phyloP scores from a whole-genome alignment of 2,329 filamentous ascomycete genomes.

The Ophiobolus disseminans region DNA sequence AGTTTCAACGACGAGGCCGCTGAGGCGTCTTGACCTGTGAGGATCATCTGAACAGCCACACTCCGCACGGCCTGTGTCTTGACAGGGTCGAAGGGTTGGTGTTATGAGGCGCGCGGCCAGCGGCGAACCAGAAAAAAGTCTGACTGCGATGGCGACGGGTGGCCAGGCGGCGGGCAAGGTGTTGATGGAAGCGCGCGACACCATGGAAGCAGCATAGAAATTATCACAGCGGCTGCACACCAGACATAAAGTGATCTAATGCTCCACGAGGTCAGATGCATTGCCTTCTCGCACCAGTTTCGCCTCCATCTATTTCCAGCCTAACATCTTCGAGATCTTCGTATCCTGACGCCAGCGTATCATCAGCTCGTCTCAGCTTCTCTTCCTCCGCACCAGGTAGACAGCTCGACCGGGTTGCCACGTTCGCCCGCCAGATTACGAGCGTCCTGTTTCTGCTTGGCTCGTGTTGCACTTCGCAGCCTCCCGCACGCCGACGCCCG shows the following conservation, averaged over 20 bases:
- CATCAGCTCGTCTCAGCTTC: constrained; percentile 39
- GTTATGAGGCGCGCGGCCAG: constrained; percentile 45
- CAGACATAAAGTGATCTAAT: constrained; percentile 42
- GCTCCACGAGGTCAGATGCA: constrained; percentile 36
- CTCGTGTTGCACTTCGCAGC: constrained; percentile 29
- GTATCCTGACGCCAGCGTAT: constrained; percentile 27
- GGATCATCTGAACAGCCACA: constrained; percentile 30
- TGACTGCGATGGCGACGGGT: constrained; percentile 34
- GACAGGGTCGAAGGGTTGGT: constrained; percentile 38
- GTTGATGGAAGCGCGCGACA: constrained; percentile 49
- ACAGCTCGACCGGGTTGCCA: constrained; percentile 33
- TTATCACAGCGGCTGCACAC: constrained; percentile 44
- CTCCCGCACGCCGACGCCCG: constrained; percentile 33
- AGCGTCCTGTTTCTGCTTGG: constrained; percentile 20
- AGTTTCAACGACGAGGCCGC: constrained; percentile 36
- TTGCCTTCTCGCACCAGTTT: constrained; percentile 27
- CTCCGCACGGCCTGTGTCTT: constrained; percentile 36
- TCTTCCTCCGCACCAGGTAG: constrained; percentile 23
- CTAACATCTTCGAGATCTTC: constrained; percentile 20
- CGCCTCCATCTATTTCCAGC: constrained; percentile 30
- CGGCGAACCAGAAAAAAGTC: constrained; percentile 41
- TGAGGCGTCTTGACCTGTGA: constrained; percentile 35
- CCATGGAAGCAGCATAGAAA: constrained; percentile 31
- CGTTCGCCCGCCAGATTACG: constrained; percentile 29
- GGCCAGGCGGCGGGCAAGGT: constrained; percentile 29